These are phyloP conservation scores for Helicocarpus griseus DNA, from an alignment of 2,329 filamentous ascomycete genomes.

Conservation along the genomic window DNA sequence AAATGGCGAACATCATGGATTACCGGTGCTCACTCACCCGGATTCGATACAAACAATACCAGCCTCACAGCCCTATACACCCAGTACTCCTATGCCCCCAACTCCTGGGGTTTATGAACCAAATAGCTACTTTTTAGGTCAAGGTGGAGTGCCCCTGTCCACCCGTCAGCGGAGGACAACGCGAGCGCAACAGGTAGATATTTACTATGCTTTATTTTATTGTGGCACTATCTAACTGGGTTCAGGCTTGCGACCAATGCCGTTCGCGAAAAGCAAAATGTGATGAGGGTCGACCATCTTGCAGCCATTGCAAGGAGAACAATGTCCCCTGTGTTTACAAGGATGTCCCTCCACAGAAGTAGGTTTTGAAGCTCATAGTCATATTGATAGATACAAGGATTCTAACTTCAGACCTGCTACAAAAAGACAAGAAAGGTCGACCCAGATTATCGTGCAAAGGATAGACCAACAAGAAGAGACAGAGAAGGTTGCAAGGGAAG, in stretches of 20 bases:
- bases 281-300: constrained; percentile 74
- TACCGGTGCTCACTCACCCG: constrained; percentile 22
- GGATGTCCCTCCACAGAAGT: constrained; percentile 87
- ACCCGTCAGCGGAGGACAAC: constrained; percentile 30
- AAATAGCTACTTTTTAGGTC: constrained; percentile 21
- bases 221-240: constrained; percentile 5
- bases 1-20: constrained; percentile 22
- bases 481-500: not conserved
- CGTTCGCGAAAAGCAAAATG: constrained; percentile 83
- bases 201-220: not conserved
- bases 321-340: constrained; percentile 76
- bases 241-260: constrained; percentile 81
- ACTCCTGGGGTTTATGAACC: constrained; percentile 24
- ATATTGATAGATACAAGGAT: not conserved
- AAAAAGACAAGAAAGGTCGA: constrained; percentile 31
- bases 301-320: constrained; percentile 79
- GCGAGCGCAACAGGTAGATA: constrained; percentile 30
- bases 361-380: constrained; percentile 29
- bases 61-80: constrained; percentile 15
- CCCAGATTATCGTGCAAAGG: constrained; percentile 28
- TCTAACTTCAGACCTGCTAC: not conserved
- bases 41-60: constrained; percentile 18
- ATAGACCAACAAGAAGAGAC: constrained; percentile 24
- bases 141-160: constrained; percentile 15
- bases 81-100: constrained; percentile 15